Percentiles rank a stretch among this genome's conserved stretches.
Evolutionary conservation across 306 rosid genomes (phyloP).

Genomic region (Dryas drummondii): DNA sequence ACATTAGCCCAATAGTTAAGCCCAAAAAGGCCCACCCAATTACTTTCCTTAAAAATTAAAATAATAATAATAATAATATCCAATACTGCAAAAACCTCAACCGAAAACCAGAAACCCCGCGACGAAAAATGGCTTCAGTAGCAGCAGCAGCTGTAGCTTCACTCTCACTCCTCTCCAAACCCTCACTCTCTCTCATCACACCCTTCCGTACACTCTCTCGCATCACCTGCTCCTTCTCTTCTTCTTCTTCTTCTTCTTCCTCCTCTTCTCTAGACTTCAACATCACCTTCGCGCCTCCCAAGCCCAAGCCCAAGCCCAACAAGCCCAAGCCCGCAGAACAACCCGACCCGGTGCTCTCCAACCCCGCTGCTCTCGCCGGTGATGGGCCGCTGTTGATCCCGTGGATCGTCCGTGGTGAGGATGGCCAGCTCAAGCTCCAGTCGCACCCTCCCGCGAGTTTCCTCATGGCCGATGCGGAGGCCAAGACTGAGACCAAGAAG

Average conservation of each 20-base stretch:
- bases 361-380: neutral
- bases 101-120: neutral
- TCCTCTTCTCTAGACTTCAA: conserved; percentile 62
- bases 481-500: conserved; percentile 46
- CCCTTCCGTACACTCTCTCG: conserved; percentile 59
- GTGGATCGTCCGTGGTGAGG: conserved; percentile 88
- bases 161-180: conserved; percentile 39
- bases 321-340: conserved; percentile 16
- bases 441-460: conserved; percentile 59
- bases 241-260: conserved; percentile 51
- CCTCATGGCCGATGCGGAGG: conserved; percentile 38
- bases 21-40: neutral
- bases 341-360: conserved; percentile 1
- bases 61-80: neutral
- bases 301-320: conserved; percentile 50
- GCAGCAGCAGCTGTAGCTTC: conserved; percentile 35
- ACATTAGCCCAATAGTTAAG: neutral
- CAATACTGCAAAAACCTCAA: neutral
- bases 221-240: conserved; percentile 42
- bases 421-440: conserved; percentile 69
- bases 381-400: conserved; percentile 62
- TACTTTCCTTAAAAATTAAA: too few species aligned
- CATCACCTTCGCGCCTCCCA: conserved; percentile 76
- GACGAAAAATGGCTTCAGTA: conserved; percentile 20
- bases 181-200: conserved; percentile 28